Evolutionary conservation across 305 asterid genomes (phyloP), one percentile per base, ranked within the genome.

Genomic region (Coffea humblotiana): DNA sequence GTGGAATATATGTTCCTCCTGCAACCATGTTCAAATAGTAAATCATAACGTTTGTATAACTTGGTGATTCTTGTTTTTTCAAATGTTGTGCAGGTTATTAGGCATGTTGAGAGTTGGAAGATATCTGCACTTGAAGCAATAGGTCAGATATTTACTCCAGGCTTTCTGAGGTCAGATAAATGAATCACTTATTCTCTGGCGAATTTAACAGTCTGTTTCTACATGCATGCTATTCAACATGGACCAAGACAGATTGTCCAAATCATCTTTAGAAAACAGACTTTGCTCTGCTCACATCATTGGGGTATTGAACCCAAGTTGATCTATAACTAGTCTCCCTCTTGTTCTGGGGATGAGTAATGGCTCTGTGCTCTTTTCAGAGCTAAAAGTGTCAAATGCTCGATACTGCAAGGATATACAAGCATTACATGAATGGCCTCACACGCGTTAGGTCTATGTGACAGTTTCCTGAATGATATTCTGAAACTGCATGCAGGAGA

Each of bases 41-140:
- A 29, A 76, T 47, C 72, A 25, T 65, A 58, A 18, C 49, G 45
- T 4, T 40, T 25, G 54, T 3, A 56, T 18, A 19, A 43, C 45
- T 65, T 61, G 35, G 49, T 72, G 8, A 73, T 6, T 71, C n/a
- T 65, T 60, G 76, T 45, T 72, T 40, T 65, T 75, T 16, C 52
- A 52, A 58, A 78, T 58, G 68, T 74, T 73, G 4, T 47, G 75
- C 87, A 92, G 96, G 87, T 93, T 72, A 87, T 86, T 40, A 87
- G 87, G 90, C 97, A 93, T 80, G 94, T 86, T 32, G 97, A 93
- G 88, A 86, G 88, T 80, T 93, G 97, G 97, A 80, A 85, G 37
- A 81, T 91, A 52, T 90, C 94, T 70, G 95, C 97, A 68, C 48
- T 91, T 77, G 94, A 91, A 86, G 97, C 97, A 19, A 71, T 93